Conservation (phyloP, 371 early-diverging fungal genomes). For the Mucor indicus region DNA sequence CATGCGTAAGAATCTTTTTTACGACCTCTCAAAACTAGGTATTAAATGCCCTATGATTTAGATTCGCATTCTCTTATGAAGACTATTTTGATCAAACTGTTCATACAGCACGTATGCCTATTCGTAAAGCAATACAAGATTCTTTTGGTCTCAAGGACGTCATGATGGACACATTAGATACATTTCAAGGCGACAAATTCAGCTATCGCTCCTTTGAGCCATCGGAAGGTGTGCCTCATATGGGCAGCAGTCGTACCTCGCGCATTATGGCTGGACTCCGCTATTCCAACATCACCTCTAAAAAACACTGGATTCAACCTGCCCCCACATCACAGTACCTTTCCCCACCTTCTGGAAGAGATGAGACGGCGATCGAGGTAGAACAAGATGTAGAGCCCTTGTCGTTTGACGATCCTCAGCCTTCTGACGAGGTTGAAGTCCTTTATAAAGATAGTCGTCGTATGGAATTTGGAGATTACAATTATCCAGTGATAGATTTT, state of each 20-base stretch:
- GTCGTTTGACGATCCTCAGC: conserved; percentile 41
- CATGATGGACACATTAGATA: conserved; percentile 74
- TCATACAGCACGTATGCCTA: conserved; percentile 74
- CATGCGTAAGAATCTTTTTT: conserved; percentile 58
- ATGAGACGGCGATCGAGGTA: conserved; percentile 21
- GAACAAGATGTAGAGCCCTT: conserved; percentile 25
- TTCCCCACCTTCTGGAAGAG: conserved; percentile 27
- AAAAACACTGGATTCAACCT: conserved; percentile 74
- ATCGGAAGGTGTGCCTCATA: conserved; percentile 61
- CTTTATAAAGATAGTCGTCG: conserved; percentile 37
- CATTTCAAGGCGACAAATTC: conserved; percentile 74
- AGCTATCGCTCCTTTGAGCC: conserved; percentile 82
- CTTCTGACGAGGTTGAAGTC: conserved; percentile 38
- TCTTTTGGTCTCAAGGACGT: conserved; percentile 84
- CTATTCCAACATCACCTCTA: conserved; percentile 70
- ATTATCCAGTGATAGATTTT: conserved; percentile 53
- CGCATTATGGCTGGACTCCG: conserved; percentile 78
- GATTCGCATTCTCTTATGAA: conserved; percentile 71
- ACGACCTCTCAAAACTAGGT: no score
- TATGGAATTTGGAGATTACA: conserved; percentile 54
- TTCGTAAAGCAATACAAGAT: conserved; percentile 78
- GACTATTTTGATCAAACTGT: conserved; percentile 66
- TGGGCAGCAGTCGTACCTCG: conserved; percentile 55
- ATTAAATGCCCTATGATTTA: no score
- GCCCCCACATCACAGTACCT: conserved; percentile 42